These are phyloP conservation scores for Phytophthora colocasiae DNA, from an alignment of 352 stramenopile species.

Conservation along the genomic window DNA sequence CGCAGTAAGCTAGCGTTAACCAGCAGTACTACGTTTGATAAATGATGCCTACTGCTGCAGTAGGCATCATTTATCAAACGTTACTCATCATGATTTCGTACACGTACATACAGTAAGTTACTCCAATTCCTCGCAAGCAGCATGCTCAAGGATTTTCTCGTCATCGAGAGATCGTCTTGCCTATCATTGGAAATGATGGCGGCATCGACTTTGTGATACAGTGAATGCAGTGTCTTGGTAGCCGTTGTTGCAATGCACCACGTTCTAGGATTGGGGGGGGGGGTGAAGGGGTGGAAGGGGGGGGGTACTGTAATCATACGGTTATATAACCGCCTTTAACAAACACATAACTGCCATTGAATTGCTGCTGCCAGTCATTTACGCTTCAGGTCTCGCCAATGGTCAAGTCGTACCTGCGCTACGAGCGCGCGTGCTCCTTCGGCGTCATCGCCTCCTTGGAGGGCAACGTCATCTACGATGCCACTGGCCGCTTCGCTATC, in stretches of 20 bases:
- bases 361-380: conserved; percentile 3
- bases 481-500: conserved; percentile 87
- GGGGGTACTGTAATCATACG: no score
- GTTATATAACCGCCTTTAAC: no score
- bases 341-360: neutral
- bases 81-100: neutral
- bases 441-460: conserved; percentile 91
- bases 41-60: no score
- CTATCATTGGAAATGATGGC: no score
- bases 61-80: conserved; percentile 31
- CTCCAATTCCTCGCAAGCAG: conserved; percentile 1
- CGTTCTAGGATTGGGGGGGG: no score
- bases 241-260: no score
- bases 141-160: conserved; percentile 3
- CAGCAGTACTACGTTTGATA: no score
- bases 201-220: neutral
- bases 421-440: conserved; percentile 90
- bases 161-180: neutral
- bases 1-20: conserved; percentile 8
- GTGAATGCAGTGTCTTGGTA: no score
- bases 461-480: conserved; percentile 91
- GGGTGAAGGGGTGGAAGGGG: no score
- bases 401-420: conserved; percentile 95
- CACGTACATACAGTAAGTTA: neutral
- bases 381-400: conserved; percentile 31